Conservation (phyloP, 1,284 basidiomycete genomes). For the Blastosporella zonata region DNA sequence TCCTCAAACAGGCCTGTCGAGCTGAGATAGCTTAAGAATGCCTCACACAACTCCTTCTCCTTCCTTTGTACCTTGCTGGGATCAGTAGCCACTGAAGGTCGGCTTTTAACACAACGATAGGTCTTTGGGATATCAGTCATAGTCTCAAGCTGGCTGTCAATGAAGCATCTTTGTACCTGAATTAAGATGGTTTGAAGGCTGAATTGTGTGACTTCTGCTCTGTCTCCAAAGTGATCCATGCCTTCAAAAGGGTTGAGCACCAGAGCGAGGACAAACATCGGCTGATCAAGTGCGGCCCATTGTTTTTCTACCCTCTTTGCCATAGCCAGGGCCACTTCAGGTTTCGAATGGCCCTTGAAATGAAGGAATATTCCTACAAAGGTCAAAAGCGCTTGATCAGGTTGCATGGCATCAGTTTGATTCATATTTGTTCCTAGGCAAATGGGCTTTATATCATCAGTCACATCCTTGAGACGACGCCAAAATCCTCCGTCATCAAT, state of each 20-base stretch:
- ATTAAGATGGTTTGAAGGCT: slow-evolving; percentile 21
- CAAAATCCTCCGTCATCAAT: slow-evolving; percentile 24
- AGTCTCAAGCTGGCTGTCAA: background rate
- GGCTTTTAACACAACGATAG: slow-evolving; percentile 18
- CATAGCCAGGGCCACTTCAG: slow-evolving; percentile 21
- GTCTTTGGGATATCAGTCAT: slow-evolving; percentile 12
- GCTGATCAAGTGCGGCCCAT: slow-evolving; percentile 26
- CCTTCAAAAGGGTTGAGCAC: slow-evolving; percentile 25
- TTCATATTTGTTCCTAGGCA: slow-evolving; percentile 27
- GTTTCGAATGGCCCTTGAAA: slow-evolving; percentile 24
- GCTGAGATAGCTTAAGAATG: slow-evolving; percentile 23
- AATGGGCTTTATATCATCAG: slow-evolving; percentile 30
- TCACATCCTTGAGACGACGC: slow-evolving; percentile 20
- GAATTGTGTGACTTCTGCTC: slow-evolving; percentile 22
- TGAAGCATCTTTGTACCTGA: slow-evolving; percentile 17
- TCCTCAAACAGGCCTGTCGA: slow-evolving; percentile 21
- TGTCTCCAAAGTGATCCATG: slow-evolving; percentile 24
- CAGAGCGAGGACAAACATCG: slow-evolving; percentile 22
- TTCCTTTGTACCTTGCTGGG: slow-evolving; percentile 17
- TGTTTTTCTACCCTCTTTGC: slow-evolving; percentile 22
- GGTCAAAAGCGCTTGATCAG: slow-evolving; percentile 26
- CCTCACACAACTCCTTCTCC: slow-evolving; percentile 19
- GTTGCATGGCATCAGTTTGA: slow-evolving; percentile 23
- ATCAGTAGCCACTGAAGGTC: slow-evolving; percentile 12
- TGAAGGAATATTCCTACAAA: slow-evolving; percentile 27